Base-by-base conservation (phyloP, 495 filamentous ascomycete genomes). In the Aspergillus indologenus region DNA sequence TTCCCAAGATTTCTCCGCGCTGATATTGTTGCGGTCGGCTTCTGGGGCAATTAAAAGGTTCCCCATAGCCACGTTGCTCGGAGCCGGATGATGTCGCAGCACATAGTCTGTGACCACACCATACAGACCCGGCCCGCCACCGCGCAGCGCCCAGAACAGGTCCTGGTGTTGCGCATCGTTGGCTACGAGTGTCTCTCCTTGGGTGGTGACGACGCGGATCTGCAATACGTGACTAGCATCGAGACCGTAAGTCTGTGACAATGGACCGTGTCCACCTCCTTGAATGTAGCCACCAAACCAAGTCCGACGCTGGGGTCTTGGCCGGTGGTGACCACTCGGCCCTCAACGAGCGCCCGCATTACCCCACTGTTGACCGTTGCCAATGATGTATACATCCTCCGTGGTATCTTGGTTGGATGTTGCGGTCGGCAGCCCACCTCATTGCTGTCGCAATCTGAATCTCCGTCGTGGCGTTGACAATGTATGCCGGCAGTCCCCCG, bases 251-350 rank as follows among this genome's bases (percentile, higher is more conserved):
- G 71, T 52, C 42, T 74, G 75, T 5, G 79, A 81, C 17, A 83
- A 62, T 0, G 81, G 79, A 0, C 83, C 81, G 56, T 85, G 82
- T 17, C 83, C 83, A n/a, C 83, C 83, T 18, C 81, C 81, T 54
- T 83, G 80, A 18, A 80, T 71, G 45, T 80, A 76, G 18, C 83
- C 82, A n/a, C n/a, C n/a, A n/a, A n/a, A n/a, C 82, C 83, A 0
- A 70, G 59, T 5, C 69, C 71, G 14, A 76, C 67, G 0, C 61
- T 68, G 5, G 59, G 40, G 22, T 69, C 68, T 40, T 67, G 59
- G 6, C 70, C 69, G 24, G 62, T 64, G 1, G 67, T 62, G 1
- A 72, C 60, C 1, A 64, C 56, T 42, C 70, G 22, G 17, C 59
- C 61, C 0, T 64, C 6, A 1, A 42, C n/a, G n/a, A 64, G 47